Conservation (phyloP, 2,329 filamentous ascomycete species). For the Cladosporium halotolerans region DNA sequence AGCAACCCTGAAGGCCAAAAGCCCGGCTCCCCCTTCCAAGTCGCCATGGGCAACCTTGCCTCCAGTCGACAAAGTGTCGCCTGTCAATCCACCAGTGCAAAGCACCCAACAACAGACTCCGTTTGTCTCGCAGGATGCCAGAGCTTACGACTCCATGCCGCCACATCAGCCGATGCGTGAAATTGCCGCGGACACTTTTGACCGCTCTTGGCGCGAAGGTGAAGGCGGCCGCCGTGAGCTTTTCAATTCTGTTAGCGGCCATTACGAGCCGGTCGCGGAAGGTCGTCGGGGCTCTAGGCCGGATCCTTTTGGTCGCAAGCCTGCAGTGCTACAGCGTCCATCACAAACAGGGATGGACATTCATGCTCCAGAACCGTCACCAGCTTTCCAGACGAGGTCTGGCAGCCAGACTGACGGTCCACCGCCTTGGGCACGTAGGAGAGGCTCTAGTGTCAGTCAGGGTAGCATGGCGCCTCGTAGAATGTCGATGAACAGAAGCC, state of each 20-base stretch:
- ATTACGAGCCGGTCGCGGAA: conserved; percentile 82
- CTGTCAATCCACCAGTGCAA: conserved; percentile 52
- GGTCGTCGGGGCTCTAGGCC: conserved; percentile 61
- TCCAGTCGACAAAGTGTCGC: conserved; percentile 74
- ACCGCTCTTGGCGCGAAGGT: conserved; percentile 70
- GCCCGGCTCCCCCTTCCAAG: conserved; percentile 66
- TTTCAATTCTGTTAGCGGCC: conserved; percentile 90
- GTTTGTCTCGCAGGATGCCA: conserved; percentile 51
- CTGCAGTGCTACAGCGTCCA: conserved; percentile 71
- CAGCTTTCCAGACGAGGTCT: conserved; percentile 75
- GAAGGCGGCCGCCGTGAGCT: conserved; percentile 66
- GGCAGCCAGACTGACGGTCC: conserved; percentile 56
- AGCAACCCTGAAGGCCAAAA: conserved; percentile 67
- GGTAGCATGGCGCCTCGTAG: conserved; percentile 68
- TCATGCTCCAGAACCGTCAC: conserved; percentile 72
- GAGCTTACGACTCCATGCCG: conserved; percentile 49
- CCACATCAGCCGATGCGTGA: conserved; percentile 61
- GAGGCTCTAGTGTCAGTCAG: conserved; percentile 85
- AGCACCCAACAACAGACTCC: conserved; percentile 28
- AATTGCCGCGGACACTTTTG: conserved; percentile 91
- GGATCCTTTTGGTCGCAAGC: conserved; percentile 63
- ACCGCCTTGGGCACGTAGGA: conserved; percentile 62
- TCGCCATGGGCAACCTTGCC: conserved; percentile 89
- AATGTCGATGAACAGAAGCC: conserved; percentile 49
- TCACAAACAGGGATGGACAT: conserved; percentile 47